These are phyloP conservation scores for Euphorbia lathyris DNA, from an alignment of 345 rosid species.

Conservation along the genomic window DNA sequence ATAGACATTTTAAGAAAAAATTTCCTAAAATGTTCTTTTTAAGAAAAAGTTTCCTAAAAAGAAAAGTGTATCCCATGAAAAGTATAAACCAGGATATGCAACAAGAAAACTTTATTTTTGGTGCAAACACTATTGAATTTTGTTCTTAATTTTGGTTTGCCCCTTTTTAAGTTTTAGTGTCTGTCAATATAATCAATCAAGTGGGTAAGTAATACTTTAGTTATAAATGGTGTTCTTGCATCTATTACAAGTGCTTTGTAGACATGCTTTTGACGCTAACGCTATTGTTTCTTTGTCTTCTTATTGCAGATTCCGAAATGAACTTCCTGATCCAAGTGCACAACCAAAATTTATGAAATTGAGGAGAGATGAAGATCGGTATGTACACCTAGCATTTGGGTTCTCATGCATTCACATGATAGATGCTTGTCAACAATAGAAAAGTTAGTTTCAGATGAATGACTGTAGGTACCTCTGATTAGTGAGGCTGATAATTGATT, in stretches of 20 bases:
- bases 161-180: background rate
- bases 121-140: background rate
- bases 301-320: conserved; percentile 78
- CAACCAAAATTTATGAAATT: conserved; percentile 82
- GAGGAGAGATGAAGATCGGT: conserved; percentile 88
- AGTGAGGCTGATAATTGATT: background rate
- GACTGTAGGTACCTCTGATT: background rate
- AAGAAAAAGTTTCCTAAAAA: too few species aligned
- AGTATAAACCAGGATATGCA: too few species aligned
- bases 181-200: background rate
- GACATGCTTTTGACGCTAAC: conserved; percentile 10
- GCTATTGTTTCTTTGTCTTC: conserved; percentile 9
- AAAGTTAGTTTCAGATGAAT: background rate
- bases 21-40: too few species aligned
- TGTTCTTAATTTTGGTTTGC: background rate
- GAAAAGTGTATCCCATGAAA: too few species aligned
- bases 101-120: too few species aligned
- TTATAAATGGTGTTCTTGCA: conserved; percentile 5
- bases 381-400: conserved; percentile 22
- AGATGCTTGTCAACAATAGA: background rate
- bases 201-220: background rate
- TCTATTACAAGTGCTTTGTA: background rate
- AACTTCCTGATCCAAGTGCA: conserved; percentile 94
- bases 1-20: too few species aligned
- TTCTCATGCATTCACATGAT: background rate